Evolutionary conservation across 108 stramenopile species (phyloP).

Genomic region (Skeletonema marinoi): DNA sequence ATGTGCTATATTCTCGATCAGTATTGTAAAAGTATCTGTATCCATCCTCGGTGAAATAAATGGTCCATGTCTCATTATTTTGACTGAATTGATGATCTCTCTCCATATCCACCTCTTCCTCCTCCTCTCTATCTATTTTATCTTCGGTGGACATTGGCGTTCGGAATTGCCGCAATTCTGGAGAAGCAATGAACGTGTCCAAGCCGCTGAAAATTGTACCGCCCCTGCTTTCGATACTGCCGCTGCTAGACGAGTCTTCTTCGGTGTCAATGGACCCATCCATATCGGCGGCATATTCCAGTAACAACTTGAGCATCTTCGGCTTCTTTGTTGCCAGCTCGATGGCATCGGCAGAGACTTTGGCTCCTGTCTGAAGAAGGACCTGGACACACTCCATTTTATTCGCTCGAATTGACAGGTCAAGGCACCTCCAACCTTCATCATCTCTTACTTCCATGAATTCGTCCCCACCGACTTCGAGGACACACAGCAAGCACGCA

Average conservation of each 20-base stretch:
- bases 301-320: slow-evolving; percentile 19
- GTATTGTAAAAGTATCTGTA: slow-evolving; percentile 32
- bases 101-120: neutral
- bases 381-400: slow-evolving; percentile 40
- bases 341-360: slow-evolving; percentile 29
- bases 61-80: slow-evolving; percentile 12
- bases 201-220: slow-evolving; percentile 23
- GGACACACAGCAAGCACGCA: slow-evolving; percentile 40
- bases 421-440: slow-evolving; percentile 45
- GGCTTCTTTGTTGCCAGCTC: slow-evolving; percentile 31
- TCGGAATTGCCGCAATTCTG: neutral
- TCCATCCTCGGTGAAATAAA: slow-evolving; percentile 23
- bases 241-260: slow-evolving; percentile 5
- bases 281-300: slow-evolving; percentile 17
- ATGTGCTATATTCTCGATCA: slow-evolving; percentile 15
- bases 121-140: too few relatives aligned
- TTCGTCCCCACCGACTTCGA: slow-evolving; percentile 61
- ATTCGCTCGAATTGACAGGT: slow-evolving; percentile 33
- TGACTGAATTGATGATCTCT: slow-evolving; percentile 7
- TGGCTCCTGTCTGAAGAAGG: slow-evolving; percentile 44
- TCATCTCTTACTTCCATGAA: slow-evolving; percentile 47
- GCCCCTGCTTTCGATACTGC: neutral
- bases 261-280: neutral
- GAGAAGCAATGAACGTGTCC: slow-evolving; percentile 20
- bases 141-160: neutral